Conservation (phyloP, 2,329 filamentous ascomycete species). For the Fusarium xylarioides region DNA sequence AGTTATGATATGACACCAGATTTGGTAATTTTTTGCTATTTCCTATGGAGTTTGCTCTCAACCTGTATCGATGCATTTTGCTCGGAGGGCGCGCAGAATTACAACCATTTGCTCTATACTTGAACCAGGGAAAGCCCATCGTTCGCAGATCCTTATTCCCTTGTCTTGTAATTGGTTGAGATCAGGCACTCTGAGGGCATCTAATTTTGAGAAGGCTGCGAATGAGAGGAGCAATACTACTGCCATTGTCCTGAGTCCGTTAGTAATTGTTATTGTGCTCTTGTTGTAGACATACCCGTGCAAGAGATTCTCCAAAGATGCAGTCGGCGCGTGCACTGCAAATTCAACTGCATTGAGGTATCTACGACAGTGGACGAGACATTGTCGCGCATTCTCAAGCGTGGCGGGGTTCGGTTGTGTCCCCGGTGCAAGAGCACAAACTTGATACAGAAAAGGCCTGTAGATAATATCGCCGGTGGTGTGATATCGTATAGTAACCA, state of each 20-base stretch:
- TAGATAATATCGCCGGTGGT: slow-evolving; percentile 32
- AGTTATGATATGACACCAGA: neutral
- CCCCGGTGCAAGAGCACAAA: slow-evolving; percentile 7
- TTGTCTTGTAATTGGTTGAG: slow-evolving; percentile 31
- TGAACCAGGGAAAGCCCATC: slow-evolving; percentile 32
- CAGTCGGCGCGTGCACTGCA: slow-evolving; percentile 16
- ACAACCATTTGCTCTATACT: slow-evolving; percentile 38
- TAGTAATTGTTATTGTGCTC: accelerated
- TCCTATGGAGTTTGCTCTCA: neutral
- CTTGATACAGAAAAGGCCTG: slow-evolving; percentile 28
- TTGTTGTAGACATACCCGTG: slow-evolving; percentile 8
- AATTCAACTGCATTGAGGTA: slow-evolving; percentile 28
- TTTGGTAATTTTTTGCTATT: neutral
- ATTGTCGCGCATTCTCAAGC: slow-evolving; percentile 30
- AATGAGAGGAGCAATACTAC: slow-evolving; percentile 27
- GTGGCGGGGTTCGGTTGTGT: neutral
- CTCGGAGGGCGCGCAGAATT: slow-evolving; percentile 28
- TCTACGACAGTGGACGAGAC: slow-evolving; percentile 25
- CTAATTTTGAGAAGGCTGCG: slow-evolving; percentile 27
- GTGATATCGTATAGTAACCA: slow-evolving; percentile 33
- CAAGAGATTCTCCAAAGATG: slow-evolving; percentile 25
- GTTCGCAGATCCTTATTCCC: slow-evolving; percentile 29
- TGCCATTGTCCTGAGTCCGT: slow-evolving; percentile 24
- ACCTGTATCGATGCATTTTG: slow-evolving; percentile 32
- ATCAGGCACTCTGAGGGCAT: slow-evolving; percentile 21